Evolutionary conservation across 1,139 yeast genomes (phyloP), one percentile per base, ranked within the genome.

Genomic region (Debaryomyces singareniensis): DNA sequence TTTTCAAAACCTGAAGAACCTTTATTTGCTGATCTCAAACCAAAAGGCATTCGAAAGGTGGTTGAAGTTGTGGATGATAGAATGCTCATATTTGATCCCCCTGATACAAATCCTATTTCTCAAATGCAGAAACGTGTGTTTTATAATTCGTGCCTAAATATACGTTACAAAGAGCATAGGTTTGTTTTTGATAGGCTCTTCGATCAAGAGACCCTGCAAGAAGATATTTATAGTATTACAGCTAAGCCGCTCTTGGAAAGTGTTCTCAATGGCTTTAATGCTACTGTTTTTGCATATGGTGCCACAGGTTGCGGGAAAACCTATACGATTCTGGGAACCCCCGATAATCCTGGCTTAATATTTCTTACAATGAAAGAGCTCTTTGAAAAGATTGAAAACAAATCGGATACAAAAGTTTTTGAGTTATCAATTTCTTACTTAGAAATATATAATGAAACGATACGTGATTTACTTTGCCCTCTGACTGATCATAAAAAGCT

Each of bases 281-380:
- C 95, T 5, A 87, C 96, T 0, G 87, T 89, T 0, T 91, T 91
- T 61, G 97, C 98, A 2, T 91, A 91, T 51, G 98, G 98, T 2
- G 96, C 96, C 16, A 87, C 98, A 0, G 98, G 98, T 0, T 91
- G 97, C 53, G 98, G 98, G n/a, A 89, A 89, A 51, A 87, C 97
- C 0, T 87, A 82, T 50, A 89, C 97, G 0, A 84, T 89, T 25
- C 73, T 80, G 53, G 96, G 97, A 0, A 72, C 78, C 0, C 68
- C 78, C 0, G 69, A 70, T 1, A 61, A 72, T 22, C 96, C 96
- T 0, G 97, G 96, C 0, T 74, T 89, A 13, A 80, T 86, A 1
- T 84, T 80, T 43, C 58, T 79, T 31, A 80, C 96, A 0, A 78
- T 85, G 81, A 66, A 74, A 40, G 95, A 84, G 38, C 59, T 89